Conservation (phyloP, 78 protist genomes). For the Tieghemostelium lacteum region DNA sequence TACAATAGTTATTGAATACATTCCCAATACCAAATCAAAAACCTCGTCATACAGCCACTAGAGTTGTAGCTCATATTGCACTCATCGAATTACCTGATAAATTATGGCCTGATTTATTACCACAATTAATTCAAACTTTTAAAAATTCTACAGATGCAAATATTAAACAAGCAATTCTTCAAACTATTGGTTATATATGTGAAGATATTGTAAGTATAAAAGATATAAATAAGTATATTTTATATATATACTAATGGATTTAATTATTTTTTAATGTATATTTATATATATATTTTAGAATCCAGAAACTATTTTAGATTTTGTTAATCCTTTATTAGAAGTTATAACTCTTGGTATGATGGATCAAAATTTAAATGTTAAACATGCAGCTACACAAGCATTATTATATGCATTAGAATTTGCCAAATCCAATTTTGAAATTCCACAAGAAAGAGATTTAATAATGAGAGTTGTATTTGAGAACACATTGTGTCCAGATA, state of each 20-base stretch:
- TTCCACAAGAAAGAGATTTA: slow-evolving; percentile 10
- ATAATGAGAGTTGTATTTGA: slow-evolving; percentile 73
- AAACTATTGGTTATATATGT: slow-evolving; percentile 92
- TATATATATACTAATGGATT: not conserved
- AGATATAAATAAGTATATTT: too few species aligned
- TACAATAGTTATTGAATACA: slow-evolving; percentile 14
- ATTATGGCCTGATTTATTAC: slow-evolving; percentile 91
- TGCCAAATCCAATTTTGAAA: slow-evolving; percentile 36
- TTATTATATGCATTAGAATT: slow-evolving; percentile 83
- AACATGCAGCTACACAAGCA: slow-evolving; percentile 85
- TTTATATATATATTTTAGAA: not conserved
- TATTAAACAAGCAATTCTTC: slow-evolving; percentile 83
- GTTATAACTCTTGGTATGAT: slow-evolving; percentile 64
- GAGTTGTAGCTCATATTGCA: slow-evolving; percentile 81
- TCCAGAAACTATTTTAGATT: slow-evolving; percentile 24
- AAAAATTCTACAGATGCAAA: not conserved
- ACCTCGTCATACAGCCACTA: slow-evolving; percentile 77
- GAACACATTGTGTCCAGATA: slow-evolving; percentile 24
- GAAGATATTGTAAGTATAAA: slow-evolving; percentile 80
- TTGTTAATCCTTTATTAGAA: slow-evolving; percentile 42
- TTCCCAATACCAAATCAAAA: slow-evolving; percentile 30
- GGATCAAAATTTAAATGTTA: slow-evolving; percentile 25
- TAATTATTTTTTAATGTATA: not conserved
- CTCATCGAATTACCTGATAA: slow-evolving; percentile 88
- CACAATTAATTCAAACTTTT: slow-evolving; percentile 53